Percentiles rank a stretch among this genome's conserved stretches.
Conservation (phyloP, 805 yeast genomes). For the Babjeviella inositovora region DNA sequence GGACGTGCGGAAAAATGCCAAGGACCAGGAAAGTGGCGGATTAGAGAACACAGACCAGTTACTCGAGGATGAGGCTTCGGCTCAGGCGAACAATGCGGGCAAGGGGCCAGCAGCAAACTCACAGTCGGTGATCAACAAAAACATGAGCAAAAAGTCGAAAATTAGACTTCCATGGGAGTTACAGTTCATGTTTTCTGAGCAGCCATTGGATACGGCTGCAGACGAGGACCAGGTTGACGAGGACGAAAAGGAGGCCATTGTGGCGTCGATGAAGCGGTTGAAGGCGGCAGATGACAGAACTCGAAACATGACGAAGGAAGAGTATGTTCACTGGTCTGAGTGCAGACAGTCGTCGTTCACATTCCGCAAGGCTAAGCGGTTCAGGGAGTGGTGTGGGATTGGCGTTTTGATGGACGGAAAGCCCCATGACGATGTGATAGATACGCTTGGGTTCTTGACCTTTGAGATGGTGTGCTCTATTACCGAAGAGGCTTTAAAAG, state of each 20-base stretch:
- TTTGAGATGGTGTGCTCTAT: slow-evolving; percentile 92
- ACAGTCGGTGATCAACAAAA: too few species aligned
- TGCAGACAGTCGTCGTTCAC: slow-evolving; percentile 97
- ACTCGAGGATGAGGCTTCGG: neutral
- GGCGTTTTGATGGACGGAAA: slow-evolving; percentile 71
- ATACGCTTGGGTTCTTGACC: slow-evolving; percentile 86
- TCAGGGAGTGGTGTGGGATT: slow-evolving; percentile 93
- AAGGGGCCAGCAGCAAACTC: too few species aligned
- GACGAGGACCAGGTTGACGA: slow-evolving; percentile 43
- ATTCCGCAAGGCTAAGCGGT: slow-evolving; percentile 83
- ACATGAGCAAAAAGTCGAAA: slow-evolving; percentile 67
- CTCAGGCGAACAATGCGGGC: neutral
- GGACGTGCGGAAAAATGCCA: slow-evolving; percentile 75
- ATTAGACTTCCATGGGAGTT: slow-evolving; percentile 91
- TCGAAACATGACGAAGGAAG: slow-evolving; percentile 85
- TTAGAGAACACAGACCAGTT: slow-evolving; percentile 9
- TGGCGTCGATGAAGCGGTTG: slow-evolving; percentile 76
- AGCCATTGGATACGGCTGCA: slow-evolving; percentile 58
- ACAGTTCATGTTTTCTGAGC: slow-evolving; percentile 86
- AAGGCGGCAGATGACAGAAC: slow-evolving; percentile 93
- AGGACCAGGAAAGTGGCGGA: slow-evolving; percentile 37
- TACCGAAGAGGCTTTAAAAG: slow-evolving; percentile 79
- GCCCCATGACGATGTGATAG: slow-evolving; percentile 93
- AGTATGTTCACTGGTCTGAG: slow-evolving; percentile 97
- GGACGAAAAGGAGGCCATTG: slow-evolving; percentile 80